These are phyloP conservation scores for Setomelanomma holmii DNA, from an alignment of 2,329 filamentous ascomycete genomes.

Conservation along the genomic window DNA sequence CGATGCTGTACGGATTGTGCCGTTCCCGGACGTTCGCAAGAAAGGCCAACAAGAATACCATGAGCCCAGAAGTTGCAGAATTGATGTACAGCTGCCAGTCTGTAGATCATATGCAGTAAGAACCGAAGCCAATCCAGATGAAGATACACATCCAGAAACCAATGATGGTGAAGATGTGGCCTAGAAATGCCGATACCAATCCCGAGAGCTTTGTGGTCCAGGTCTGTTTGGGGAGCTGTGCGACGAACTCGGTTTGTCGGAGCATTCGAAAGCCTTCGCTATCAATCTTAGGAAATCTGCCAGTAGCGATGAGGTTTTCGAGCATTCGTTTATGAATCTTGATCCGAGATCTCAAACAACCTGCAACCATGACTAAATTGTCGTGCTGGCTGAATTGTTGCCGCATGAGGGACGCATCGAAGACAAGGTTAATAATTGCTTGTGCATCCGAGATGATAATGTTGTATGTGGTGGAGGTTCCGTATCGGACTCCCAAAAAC, in stretches of 20 bases:
- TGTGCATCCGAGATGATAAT: conserved; percentile 10
- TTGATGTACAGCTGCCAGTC: conserved; percentile 11
- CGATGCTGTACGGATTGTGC: background rate
- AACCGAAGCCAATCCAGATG: conserved; percentile 6
- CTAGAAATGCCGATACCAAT: background rate
- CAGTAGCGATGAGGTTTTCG: background rate
- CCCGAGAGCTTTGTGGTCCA: background rate
- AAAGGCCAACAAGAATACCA: conserved; percentile 7
- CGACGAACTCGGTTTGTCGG: background rate
- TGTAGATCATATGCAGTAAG: conserved; percentile 6
- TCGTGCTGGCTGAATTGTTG: conserved; percentile 11
- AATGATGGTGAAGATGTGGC: conserved; percentile 3
- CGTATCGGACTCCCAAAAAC: conserved; percentile 6
- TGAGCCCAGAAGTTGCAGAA: conserved; percentile 5
- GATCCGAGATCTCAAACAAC: conserved; percentile 4
- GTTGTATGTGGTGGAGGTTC: conserved; percentile 2
- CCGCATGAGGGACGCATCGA: conserved; percentile 10
- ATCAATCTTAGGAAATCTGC: background rate
- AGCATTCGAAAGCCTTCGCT: background rate
- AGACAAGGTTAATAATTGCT: conserved; percentile 7
- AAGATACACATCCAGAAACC: conserved; percentile 8
- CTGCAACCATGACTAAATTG: conserved; percentile 8
- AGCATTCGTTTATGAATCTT: conserved; percentile 9
- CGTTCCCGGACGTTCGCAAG: conserved; percentile 8
- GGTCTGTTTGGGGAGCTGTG: background rate